phyloP scores from a whole-genome alignment of 2,329 filamentous ascomycete species.

The Rhinocladiella mackenziei region DNA sequence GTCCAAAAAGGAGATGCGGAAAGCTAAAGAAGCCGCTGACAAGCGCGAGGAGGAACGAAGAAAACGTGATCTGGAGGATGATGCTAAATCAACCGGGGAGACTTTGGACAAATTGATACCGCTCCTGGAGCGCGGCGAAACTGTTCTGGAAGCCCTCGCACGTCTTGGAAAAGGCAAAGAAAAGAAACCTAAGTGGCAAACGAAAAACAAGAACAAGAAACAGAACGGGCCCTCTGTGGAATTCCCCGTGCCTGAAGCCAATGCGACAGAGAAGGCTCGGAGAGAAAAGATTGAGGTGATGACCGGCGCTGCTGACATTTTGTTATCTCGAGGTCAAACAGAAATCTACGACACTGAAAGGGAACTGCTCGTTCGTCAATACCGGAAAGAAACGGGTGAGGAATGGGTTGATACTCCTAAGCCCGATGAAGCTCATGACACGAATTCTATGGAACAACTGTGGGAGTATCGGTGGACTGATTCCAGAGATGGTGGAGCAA shows the following conservation, averaged over 20 bases:
- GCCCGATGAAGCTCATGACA: constrained; percentile 31
- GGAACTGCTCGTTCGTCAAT: constrained; percentile 78
- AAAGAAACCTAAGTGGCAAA: constrained; percentile 37
- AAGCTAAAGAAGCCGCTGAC: constrained; percentile 80
- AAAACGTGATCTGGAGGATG: constrained; percentile 67
- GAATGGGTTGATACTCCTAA: constrained; percentile 59
- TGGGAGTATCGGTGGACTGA: constrained; percentile 97
- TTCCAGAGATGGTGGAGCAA: constrained; percentile 70
- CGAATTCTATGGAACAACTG: constrained; percentile 40
- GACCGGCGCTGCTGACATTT: constrained; percentile 82
- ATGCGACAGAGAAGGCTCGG: constrained; percentile 65
- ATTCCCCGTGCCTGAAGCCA: constrained; percentile 44
- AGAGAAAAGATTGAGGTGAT: constrained; percentile 74
- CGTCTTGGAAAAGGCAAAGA: constrained; percentile 66
- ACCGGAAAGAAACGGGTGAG: constrained; percentile 78
- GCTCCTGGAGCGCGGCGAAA: constrained; percentile 74
- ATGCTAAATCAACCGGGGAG: constrained; percentile 68
- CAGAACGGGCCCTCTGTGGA: constrained; percentile 18
- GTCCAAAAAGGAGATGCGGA: constrained; percentile 88
- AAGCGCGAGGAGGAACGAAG: constrained; percentile 74
- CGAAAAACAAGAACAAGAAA: constrained; percentile 47
- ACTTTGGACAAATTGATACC: constrained; percentile 69
- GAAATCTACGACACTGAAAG: constrained; percentile 91
- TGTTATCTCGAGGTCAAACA: constrained; percentile 74
- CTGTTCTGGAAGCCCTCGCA: constrained; percentile 79